Percentiles rank a stretch among this genome's conserved stretches.
phyloP scores from a whole-genome alignment of 2,329 filamentous ascomycete species.

The Aspergillus transmontanensis region DNA sequence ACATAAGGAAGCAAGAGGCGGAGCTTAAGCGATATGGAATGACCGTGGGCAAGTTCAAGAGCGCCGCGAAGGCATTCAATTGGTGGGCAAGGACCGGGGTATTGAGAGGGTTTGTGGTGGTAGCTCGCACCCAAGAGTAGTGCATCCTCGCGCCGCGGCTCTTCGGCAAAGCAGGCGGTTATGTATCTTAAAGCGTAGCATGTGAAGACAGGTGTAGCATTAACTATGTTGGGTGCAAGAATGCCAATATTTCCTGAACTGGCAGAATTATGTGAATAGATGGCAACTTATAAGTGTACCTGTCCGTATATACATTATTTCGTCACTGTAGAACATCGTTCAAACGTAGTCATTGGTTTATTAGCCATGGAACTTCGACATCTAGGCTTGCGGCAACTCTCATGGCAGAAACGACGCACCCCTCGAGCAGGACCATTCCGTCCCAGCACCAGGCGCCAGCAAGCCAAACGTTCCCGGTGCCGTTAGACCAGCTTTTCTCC shows the following conservation, averaged over 20 bases:
- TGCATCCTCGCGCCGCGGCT: background rate
- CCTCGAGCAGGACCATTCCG: conserved; percentile 64
- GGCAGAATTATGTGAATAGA: background rate
- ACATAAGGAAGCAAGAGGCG: conserved; percentile 43
- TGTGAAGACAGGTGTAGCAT: background rate
- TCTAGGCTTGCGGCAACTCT: conserved; percentile 56
- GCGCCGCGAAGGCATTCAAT: conserved; percentile 39
- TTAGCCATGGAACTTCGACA: conserved; percentile 45
- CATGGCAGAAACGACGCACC: conserved; percentile 62
- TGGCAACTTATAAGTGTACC: background rate
- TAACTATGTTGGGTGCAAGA: background rate
- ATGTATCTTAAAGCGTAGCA: background rate
- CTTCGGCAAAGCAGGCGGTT: background rate
- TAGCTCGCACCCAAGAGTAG: conserved; percentile 30
- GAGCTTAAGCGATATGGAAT: conserved; percentile 40
- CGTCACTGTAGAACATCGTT: background rate
- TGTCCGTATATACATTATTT: background rate
- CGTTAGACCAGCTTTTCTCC: conserved; percentile 52
- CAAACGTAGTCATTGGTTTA: background rate
- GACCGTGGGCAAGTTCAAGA: conserved; percentile 39
- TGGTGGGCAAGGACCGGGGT: conserved; percentile 46
- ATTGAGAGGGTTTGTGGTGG: conserved; percentile 43
- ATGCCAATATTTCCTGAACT: background rate
- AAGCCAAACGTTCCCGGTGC: conserved; percentile 57
- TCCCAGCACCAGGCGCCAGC: conserved; percentile 67